Conservation (phyloP, 257 asterid species). For the Solanum neorickii region DNA sequence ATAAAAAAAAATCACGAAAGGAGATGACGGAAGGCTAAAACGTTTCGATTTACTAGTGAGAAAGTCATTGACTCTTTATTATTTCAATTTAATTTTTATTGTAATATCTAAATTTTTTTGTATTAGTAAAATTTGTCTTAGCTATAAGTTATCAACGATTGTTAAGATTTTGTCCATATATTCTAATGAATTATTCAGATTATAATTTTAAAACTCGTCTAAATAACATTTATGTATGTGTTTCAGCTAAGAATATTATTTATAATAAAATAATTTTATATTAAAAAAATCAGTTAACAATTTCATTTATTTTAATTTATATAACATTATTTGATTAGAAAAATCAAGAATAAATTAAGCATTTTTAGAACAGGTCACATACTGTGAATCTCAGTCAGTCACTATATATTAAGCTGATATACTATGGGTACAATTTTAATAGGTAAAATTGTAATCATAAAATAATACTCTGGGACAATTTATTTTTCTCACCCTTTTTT, state of each 20-base stretch:
- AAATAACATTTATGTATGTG: background rate
- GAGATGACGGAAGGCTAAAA: too few relatives aligned
- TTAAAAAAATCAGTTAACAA: too few relatives aligned
- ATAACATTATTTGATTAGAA: too few relatives aligned
- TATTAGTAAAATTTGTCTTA: background rate
- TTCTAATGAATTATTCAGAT: background rate
- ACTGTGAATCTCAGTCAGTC: background rate
- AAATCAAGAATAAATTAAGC: too few relatives aligned
- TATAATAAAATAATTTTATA: too few relatives aligned
- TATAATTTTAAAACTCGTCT: background rate
- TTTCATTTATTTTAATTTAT: too few relatives aligned
- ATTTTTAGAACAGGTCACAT: too few relatives aligned
- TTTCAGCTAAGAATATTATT: background rate
- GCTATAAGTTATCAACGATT: background rate
- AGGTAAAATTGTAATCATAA: too few relatives aligned
- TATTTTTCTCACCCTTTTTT: background rate
- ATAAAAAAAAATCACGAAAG: too few relatives aligned
- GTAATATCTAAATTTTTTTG: too few relatives aligned
- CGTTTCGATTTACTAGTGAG: background rate
- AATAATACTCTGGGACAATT: background rate
- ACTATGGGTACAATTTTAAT: too few relatives aligned
- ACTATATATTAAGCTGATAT: too few relatives aligned
- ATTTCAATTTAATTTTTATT: accelerated
- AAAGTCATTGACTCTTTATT: background rate
- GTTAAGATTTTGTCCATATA: background rate